Base-by-base conservation (phyloP, 768 basidiomycete genomes). In the Mycena leptocephala region DNA sequence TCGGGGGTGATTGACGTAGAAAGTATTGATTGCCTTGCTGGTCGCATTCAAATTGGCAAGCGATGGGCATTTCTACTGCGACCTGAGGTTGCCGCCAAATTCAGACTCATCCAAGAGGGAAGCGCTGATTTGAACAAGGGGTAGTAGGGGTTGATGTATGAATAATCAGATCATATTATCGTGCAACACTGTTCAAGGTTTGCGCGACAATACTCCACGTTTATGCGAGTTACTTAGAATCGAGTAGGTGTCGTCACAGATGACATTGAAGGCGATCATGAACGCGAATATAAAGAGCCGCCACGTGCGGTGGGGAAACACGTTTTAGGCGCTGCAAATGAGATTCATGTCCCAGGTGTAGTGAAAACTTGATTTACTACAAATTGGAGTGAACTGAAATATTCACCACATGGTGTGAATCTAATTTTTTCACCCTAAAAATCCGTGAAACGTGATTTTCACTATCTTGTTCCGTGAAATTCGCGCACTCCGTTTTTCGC, bases 1-100 rank as follows among this genome's bases (percentile, higher is more conserved):
- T 10, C 43, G 18, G 43, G 18, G 43, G 43, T 43, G 43, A 43
- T 43, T 18, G 43, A 65, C 16, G 26, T 65, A 33, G 28, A n/a
- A 10, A 46, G 18, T 24, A 65, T 65, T n/a, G 63, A 65, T 24
- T 65, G 43, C 20, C 13, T 65, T 16, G 63, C 63, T 8, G 63
- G 63, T 8, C 63, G 63, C 32, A 33, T 65, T 48, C 32, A n/a
- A 41, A 30, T 26, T 24, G 14, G 9, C 2, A 65, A 48, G 33
- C 64, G 64, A 65, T 65, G 64, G 64, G 64, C 64, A 8, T 65
- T 43, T 41, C 39, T 64, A 10, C 28, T 65, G 30, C 43, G 64
- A n/a, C 64, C 64, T 8, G 64, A 48, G 11, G 43, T 65, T 33
- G 30, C 64, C 30, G 64, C 64, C 14, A 65, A 51, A 51, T 65